A percentile compares a stretch with the other conserved stretches of the same genome.
Evolutionary conservation across 179 eudicot genomes (phyloP).

Genomic region (Camellia oleifera): DNA sequence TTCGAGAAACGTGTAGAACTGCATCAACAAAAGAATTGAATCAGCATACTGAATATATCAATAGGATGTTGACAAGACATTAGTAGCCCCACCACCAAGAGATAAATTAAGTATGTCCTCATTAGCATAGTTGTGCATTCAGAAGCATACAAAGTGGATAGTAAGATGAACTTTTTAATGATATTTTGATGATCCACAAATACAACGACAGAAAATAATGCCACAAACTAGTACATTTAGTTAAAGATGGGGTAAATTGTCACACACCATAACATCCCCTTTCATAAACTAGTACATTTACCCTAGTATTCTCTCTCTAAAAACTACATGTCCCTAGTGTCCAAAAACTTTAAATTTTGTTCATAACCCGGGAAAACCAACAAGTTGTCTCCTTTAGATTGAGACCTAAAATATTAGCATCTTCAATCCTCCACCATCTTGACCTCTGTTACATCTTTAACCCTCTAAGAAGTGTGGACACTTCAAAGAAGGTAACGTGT

Average conservation of each 20-base stretch:
- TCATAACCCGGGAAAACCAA: too few species aligned
- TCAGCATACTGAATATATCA: constrained; percentile 1
- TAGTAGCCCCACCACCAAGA: background rate
- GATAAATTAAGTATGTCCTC: background rate
- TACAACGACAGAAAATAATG: background rate
- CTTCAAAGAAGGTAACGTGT: too few species aligned
- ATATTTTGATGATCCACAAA: background rate
- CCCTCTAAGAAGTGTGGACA: too few species aligned
- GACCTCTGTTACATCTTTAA: too few species aligned
- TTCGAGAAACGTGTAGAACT: constrained; percentile 91
- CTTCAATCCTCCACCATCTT: too few species aligned
- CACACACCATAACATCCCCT: background rate
- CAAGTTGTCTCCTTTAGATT: too few species aligned
- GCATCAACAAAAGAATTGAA: constrained; percentile 33
- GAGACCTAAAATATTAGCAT: too few species aligned
- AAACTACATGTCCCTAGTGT: background rate
- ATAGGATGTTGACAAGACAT: constrained; percentile 1
- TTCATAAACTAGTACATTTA: background rate
- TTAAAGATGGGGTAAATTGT: background rate
- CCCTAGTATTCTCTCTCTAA: too few species aligned
- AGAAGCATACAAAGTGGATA: background rate
- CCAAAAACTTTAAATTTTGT: background rate
- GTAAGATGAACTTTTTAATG: too few species aligned
- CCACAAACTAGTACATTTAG: background rate
- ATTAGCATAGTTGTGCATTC: background rate